phyloP scores from a whole-genome alignment of 345 rosid genomes.

The Acer negundo region DNA sequence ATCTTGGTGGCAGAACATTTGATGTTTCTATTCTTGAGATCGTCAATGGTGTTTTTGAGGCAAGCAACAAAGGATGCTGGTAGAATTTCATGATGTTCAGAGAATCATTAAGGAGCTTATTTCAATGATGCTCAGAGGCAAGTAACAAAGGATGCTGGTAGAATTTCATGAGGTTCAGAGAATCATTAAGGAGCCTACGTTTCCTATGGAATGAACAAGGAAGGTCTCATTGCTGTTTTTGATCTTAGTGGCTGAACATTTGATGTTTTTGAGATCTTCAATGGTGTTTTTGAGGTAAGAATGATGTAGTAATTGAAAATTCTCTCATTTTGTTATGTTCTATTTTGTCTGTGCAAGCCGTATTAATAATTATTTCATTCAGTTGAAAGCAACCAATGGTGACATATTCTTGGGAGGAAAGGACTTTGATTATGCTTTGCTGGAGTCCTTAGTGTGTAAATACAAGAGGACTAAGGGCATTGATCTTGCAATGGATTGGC shows the following conservation, averaged over 20 bases:
- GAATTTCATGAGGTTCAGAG: conserved; percentile 82
- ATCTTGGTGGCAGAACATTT: conserved; percentile 91
- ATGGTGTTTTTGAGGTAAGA: conserved; percentile 86
- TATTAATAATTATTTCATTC: background rate
- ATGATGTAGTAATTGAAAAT: background rate
- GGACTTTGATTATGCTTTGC: conserved; percentile 78
- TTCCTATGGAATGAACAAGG: conserved; percentile 91
- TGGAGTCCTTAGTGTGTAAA: conserved; percentile 78
- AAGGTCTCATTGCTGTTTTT: conserved; percentile 89
- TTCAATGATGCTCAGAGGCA: conserved; percentile 96
- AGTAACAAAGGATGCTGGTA: conserved; percentile 95
- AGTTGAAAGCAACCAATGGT: conserved; percentile 98
- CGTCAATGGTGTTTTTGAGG: conserved; percentile 95
- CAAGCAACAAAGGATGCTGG: conserved; percentile 90
- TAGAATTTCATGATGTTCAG: conserved; percentile 76
- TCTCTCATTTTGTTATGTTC: too few species aligned
- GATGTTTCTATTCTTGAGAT: conserved; percentile 73
- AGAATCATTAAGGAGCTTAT: conserved; percentile 93
- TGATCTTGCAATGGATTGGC: conserved; percentile 75
- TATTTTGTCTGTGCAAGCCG: background rate
- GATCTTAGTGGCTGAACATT: conserved; percentile 95
- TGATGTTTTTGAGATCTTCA: conserved; percentile 89
- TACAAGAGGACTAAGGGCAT: conserved; percentile 71
- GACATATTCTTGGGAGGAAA: conserved; percentile 96
- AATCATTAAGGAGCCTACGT: conserved; percentile 89